A percentile compares a stretch with the other conserved stretches of the same genome.
Evolutionary conservation across 176 grass and related monocot genomes (phyloP).

Genomic region (Zoysia pacifica): DNA sequence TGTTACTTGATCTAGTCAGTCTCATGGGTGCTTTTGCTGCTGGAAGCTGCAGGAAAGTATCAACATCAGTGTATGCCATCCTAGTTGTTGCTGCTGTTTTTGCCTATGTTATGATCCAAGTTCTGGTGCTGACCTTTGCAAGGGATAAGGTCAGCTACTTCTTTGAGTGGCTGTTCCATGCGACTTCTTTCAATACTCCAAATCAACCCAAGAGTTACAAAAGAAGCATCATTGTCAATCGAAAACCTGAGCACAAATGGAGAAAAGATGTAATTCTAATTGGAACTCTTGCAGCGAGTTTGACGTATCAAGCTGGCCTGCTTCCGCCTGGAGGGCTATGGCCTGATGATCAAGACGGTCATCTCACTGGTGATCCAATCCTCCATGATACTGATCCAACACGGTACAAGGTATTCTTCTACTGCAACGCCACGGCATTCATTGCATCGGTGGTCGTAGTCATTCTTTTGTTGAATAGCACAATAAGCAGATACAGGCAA

Average conservation of each 20-base stretch:
- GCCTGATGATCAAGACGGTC: conserved; percentile 24
- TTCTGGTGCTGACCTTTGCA: conserved; percentile 39
- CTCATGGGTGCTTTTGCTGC: conserved; percentile 53
- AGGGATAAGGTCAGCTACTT: conserved; percentile 18
- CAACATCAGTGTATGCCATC: conserved; percentile 43
- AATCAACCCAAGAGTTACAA: neutral
- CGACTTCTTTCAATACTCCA: conserved; percentile 9
- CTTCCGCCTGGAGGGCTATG: conserved; percentile 54
- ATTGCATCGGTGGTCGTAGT: conserved; percentile 46
- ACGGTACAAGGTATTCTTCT: conserved; percentile 49
- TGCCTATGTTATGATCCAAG: conserved; percentile 29
- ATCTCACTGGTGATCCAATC: conserved; percentile 43
- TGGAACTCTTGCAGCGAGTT: conserved; percentile 49
- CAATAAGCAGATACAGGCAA: conserved; percentile 43
- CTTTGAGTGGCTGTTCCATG: neutral
- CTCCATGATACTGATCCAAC: conserved; percentile 35
- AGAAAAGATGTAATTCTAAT: conserved; percentile 60
- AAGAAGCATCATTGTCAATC: neutral
- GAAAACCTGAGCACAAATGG: conserved; percentile 46
- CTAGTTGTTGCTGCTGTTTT: conserved; percentile 37
- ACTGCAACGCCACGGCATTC: conserved; percentile 47
- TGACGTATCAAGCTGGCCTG: conserved; percentile 63
- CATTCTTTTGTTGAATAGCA: conserved; percentile 43
- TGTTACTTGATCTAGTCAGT: conserved; percentile 46
- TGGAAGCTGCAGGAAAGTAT: conserved; percentile 49